phyloP scores from a whole-genome alignment of 2,329 filamentous ascomycete genomes.

The Fusarium graminum region DNA sequence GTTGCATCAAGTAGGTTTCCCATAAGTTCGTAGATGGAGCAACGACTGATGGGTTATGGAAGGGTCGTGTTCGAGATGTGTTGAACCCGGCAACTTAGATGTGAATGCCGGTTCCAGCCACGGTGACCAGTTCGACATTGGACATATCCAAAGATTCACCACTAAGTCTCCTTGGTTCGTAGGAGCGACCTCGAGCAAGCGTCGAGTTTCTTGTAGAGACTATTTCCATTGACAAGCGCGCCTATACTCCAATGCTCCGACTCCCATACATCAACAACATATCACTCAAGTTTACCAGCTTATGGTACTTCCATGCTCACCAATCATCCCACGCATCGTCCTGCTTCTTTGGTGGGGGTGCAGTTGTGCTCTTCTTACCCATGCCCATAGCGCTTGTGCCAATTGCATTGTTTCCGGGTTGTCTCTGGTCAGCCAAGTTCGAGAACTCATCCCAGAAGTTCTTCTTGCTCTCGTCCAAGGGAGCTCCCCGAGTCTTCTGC shows the following conservation, averaged over 20 bases:
- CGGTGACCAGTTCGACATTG: conserved; percentile 22
- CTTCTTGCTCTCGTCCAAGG: conserved; percentile 74
- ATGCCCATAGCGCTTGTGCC: conserved; percentile 72
- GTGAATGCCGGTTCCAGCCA: conserved; percentile 39
- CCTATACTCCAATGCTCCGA: conserved; percentile 50
- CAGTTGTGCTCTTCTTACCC: conserved; percentile 56
- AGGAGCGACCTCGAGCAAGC: conserved; percentile 20
- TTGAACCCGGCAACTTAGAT: conserved; percentile 29
- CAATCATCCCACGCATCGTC: conserved; percentile 76
- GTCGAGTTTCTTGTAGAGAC: conserved; percentile 26
- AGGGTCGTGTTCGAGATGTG: conserved; percentile 5
- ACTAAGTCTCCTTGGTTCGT: conserved; percentile 24
- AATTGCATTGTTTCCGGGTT: conserved; percentile 63
- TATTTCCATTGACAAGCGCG: conserved; percentile 43
- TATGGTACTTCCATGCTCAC: conserved; percentile 53
- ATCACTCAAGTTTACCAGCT: conserved; percentile 17
- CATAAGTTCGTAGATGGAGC: background rate
- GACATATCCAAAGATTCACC: conserved; percentile 3
- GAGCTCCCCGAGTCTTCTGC: conserved; percentile 53
- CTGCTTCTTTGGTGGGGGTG: conserved; percentile 57
- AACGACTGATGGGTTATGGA: background rate
- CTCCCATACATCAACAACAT: conserved; percentile 41
- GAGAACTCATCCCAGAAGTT: conserved; percentile 96
- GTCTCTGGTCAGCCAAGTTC: conserved; percentile 70
- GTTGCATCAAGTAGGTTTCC: background rate